Base-by-base conservation (phyloP, 2,329 filamentous ascomycete species). In the Talaromyces sp. region DNA sequence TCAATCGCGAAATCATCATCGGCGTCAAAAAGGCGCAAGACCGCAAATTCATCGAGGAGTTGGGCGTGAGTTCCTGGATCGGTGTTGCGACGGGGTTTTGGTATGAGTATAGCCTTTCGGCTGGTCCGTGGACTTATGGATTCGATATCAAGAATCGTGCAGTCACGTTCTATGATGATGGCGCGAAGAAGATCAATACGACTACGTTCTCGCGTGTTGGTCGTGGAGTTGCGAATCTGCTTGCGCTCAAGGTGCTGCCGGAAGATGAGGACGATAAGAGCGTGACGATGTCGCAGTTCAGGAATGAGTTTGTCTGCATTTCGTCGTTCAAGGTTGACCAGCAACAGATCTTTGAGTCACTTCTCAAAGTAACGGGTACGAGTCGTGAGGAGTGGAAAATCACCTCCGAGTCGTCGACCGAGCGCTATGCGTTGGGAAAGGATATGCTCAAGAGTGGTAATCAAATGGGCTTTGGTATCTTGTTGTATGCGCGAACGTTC, bases 291-390 rank as follows among this genome's bases (percentile, higher is more conserved):
- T 77, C 76, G 11, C 66, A 71, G 42, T 85, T 77, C 68, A 73
- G 75, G 5, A 84, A 87, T 70, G 78, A 80, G 57, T 66, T 68
- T 0, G 69, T 88, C 1, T 84, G 80, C 67, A 66, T 87, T 12
- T 79, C 77, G 8, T 86, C 83, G 64, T 90, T 88, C 75, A 72
- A 76, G 11, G 67, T 86, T 65, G 84, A 75, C 63, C 88, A 91
- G 72, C 79, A 80, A 12, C 87, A 90, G 9, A 89, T 90, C 77
- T 79, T 90, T 61, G 81, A 83, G 40, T 82, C 81, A n/a, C 73
- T 87, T 8, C 79, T 86, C 67, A 81, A 82, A 0, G 86, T 86
- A 2, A 82, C 83, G 0, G 81, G 82, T 0, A 85, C 82, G 0
- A 82, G 75, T 1, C 83, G 87, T 40, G 74, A 72, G 0, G 87